A percentile compares a stretch with the other conserved stretches of the same genome.
These are phyloP conservation scores for Ophiognomonia clavigignenti-juglandacearum DNA, from an alignment of 2,329 filamentous ascomycete genomes.

Conservation along the genomic window DNA sequence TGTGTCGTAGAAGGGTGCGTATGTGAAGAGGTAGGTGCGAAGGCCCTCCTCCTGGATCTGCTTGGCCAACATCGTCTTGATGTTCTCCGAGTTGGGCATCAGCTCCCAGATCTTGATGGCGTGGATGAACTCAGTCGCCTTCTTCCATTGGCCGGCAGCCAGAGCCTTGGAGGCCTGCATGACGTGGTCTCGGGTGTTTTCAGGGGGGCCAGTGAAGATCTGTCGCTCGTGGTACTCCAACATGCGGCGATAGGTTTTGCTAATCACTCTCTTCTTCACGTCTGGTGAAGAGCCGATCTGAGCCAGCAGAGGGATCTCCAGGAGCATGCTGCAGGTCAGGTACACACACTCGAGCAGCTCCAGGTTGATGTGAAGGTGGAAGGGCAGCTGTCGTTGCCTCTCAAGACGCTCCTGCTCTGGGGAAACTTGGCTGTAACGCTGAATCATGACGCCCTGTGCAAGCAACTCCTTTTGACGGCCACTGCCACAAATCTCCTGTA, in stretches of 20 bases:
- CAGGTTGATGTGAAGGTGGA: conserved; percentile 99
- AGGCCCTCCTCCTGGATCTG: conserved; percentile 99
- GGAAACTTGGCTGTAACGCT: conserved; percentile 92
- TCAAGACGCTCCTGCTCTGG: conserved; percentile 97
- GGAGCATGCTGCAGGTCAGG: conserved; percentile 97
- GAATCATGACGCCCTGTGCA: conserved; percentile 96
- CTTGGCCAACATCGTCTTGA: conserved; percentile 94
- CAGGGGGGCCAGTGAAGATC: conserved; percentile 96
- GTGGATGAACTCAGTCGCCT: conserved; percentile 87
- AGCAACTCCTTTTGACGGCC: conserved; percentile 97
- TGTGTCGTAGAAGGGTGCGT: conserved; percentile 98
- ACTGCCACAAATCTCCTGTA: conserved; percentile 97
- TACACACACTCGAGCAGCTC: conserved; percentile 98
- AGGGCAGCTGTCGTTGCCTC: conserved; percentile 93
- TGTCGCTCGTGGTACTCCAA: conserved; percentile 99
- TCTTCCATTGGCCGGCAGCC: conserved; percentile 97
- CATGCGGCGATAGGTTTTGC: conserved; percentile 99
- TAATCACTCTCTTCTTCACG: conserved; percentile 95
- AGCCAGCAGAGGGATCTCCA: conserved; percentile 94
- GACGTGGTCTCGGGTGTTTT: conserved; percentile 98
- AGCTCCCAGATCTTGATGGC: conserved; percentile 99
- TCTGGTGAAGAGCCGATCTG: conserved; percentile 96
- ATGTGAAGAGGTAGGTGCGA: conserved; percentile 97
- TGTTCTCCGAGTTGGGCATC: conserved; percentile 85
- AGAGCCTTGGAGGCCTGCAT: conserved; percentile 99